phyloP scores from a whole-genome alignment of 805 yeast species.

The Saccharomycopsis fermentans region DNA sequence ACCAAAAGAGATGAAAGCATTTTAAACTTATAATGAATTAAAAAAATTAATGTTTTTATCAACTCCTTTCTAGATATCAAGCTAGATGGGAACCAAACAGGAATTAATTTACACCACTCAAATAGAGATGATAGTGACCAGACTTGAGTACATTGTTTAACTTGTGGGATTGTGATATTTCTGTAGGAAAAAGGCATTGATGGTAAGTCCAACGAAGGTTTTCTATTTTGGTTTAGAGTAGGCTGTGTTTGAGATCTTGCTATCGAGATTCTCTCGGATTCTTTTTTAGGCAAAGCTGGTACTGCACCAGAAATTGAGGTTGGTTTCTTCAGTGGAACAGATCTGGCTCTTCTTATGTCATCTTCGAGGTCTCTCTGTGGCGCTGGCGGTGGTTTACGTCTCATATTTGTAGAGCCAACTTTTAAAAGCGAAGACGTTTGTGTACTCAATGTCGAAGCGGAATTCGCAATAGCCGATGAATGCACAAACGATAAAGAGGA shows the following conservation, averaged over 20 bases:
- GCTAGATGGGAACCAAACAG: constrained; percentile 44
- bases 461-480: neutral
- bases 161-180: constrained; percentile 37
- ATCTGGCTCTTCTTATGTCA: neutral
- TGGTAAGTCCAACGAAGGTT: constrained; percentile 33
- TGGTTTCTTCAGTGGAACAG: neutral
- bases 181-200: constrained; percentile 47
- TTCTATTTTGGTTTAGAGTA: neutral
- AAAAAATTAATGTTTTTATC: constrained; percentile 39
- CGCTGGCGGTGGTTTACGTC: neutral
- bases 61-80: constrained; percentile 42
- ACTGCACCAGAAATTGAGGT: neutral
- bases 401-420: neutral
- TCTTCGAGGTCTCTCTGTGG: neutral
- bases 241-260: neutral
- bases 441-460: neutral
- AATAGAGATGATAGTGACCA: constrained; percentile 41
- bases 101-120: constrained; percentile 43
- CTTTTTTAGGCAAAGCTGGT: neutral
- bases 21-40: constrained; percentile 42
- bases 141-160: constrained; percentile 36
- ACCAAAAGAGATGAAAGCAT: constrained; percentile 40
- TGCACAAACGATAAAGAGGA: neutral
- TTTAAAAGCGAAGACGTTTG: neutral
- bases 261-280: neutral